A percentile compares a stretch with the other conserved stretches of the same genome.
Evolutionary conservation across 2,329 filamentous ascomycete species (phyloP).

Genomic region (Xylaria sp.): DNA sequence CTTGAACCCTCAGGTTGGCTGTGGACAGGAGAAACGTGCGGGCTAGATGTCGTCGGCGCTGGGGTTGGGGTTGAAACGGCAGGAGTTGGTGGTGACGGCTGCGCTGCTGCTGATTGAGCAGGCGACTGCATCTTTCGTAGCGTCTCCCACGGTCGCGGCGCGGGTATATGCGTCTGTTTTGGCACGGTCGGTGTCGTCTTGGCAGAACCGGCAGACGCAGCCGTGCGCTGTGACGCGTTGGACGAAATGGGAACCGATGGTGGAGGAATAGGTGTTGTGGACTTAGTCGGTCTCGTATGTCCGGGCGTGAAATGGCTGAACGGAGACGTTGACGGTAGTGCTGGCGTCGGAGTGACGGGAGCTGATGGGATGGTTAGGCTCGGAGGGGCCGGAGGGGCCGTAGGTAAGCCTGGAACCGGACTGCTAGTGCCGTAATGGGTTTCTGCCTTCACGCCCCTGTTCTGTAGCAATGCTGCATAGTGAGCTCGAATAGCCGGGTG

Average conservation of each 20-base stretch:
- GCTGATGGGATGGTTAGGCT: neutral
- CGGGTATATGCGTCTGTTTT: slow-evolving; percentile 40
- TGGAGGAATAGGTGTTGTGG: slow-evolving; percentile 23
- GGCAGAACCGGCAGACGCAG: slow-evolving; percentile 1
- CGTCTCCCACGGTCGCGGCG: slow-evolving; percentile 42
- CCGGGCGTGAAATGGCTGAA: slow-evolving; percentile 6
- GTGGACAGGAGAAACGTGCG: slow-evolving; percentile 12
- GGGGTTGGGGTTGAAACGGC: slow-evolving; percentile 3
- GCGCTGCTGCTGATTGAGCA: slow-evolving; percentile 13
- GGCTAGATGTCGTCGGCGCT: slow-evolving; percentile 7
- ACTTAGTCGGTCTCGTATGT: slow-evolving; percentile 10
- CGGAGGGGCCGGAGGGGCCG: neutral
- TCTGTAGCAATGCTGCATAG: slow-evolving; percentile 40
- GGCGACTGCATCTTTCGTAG: slow-evolving; percentile 34
- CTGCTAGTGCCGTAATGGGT: slow-evolving; percentile 5
- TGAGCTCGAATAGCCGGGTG: slow-evolving; percentile 42
- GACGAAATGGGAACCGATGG: slow-evolving; percentile 14
- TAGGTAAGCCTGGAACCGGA: slow-evolving; percentile 8
- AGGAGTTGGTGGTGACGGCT: neutral
- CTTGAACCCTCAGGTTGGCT: slow-evolving; percentile 22
- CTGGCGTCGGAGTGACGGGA: neutral
- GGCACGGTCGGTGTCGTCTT: slow-evolving; percentile 19
- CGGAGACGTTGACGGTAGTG: slow-evolving; percentile 5
- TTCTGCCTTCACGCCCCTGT: slow-evolving; percentile 27
- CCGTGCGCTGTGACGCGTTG: neutral